A percentile compares a stretch with the other conserved stretches of the same genome.
Evolutionary conservation across 75 land plant species (phyloP).

Genomic region (Azolla pinnata): DNA sequence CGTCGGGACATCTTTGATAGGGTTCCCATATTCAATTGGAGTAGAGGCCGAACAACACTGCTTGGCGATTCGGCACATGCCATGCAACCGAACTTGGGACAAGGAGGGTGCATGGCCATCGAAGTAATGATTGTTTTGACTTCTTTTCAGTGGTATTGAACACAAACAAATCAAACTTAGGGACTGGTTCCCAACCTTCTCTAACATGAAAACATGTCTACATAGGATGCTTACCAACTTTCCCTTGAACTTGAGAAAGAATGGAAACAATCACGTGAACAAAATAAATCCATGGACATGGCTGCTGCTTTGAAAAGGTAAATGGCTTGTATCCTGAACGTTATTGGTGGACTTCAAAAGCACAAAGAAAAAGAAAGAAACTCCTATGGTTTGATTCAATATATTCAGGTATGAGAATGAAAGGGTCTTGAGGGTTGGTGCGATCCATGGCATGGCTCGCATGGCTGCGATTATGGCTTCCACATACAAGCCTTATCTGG

Average conservation of each 20-base stretch:
- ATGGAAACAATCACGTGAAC: constrained; percentile 26
- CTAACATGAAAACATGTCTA: no score
- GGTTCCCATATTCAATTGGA: constrained; percentile 60
- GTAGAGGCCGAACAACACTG: constrained; percentile 73
- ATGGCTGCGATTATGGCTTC: constrained; percentile 94
- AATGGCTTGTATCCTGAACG: constrained; percentile 4
- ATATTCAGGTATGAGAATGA: constrained; percentile 57
- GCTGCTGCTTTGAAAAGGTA: constrained; percentile 56
- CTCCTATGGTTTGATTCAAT: neutral
- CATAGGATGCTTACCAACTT: constrained; percentile 80
- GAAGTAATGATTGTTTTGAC: constrained; percentile 48
- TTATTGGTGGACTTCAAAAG: no score
- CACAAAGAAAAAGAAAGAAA: neutral
- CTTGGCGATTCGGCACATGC: constrained; percentile 92
- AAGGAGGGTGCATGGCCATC: constrained; percentile 98
- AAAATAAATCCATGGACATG: constrained; percentile 44
- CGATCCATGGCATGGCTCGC: constrained; percentile 79
- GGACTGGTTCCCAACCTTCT: no score
- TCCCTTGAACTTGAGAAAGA: constrained; percentile 72
- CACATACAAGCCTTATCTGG: constrained; percentile 82
- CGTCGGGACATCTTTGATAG: constrained; percentile 92
- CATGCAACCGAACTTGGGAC: constrained; percentile 97
- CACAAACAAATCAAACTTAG: neutral
- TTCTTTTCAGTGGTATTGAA: neutral
- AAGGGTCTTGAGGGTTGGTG: constrained; percentile 66